A percentile compares a stretch with the other conserved stretches of the same genome.
Conservation (phyloP, 2,329 filamentous ascomycete species). For the Penicillium sp. region DNA sequence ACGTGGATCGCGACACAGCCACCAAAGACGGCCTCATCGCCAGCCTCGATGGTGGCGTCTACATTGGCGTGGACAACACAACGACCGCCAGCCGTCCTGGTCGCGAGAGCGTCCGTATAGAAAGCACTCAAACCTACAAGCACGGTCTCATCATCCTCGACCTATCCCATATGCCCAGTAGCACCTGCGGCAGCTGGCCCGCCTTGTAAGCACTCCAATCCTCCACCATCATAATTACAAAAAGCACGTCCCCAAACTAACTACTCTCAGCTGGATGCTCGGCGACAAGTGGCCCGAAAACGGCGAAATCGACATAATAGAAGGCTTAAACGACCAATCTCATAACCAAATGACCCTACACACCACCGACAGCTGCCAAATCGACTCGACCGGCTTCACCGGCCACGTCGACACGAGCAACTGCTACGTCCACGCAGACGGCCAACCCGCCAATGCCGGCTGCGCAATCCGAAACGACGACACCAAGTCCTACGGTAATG, state of each 20-base stretch:
- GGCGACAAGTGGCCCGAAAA: conserved; percentile 65
- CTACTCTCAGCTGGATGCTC: conserved; percentile 46
- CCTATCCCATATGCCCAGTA: conserved; percentile 68
- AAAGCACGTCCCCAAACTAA: conserved; percentile 5
- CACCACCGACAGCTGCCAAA: conserved; percentile 58
- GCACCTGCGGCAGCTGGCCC: conserved; percentile 69
- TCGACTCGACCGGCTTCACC: conserved; percentile 49
- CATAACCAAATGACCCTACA: conserved; percentile 65
- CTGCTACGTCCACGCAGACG: conserved; percentile 33
- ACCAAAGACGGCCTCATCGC: conserved; percentile 57
- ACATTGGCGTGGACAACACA: conserved; percentile 65
- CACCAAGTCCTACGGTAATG: conserved; percentile 57
- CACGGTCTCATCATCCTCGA: conserved; percentile 69
- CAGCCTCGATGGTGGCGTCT: conserved; percentile 53
- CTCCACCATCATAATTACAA: neutral
- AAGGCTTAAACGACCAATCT: conserved; percentile 65
- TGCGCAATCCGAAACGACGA: conserved; percentile 56
- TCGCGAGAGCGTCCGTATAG: conserved; percentile 67
- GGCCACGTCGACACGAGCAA: conserved; percentile 50
- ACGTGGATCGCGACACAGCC: conserved; percentile 59
- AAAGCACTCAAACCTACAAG: conserved; percentile 61
- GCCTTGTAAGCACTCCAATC: conserved; percentile 51
- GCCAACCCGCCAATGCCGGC: conserved; percentile 51
- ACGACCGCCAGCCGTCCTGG: conserved; percentile 56
- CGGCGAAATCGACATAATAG: conserved; percentile 77